Evolutionary conservation across 2,329 filamentous ascomycete species (phyloP), one percentile per base, ranked within the genome.

Genomic region (Fusarium napiforme): DNA sequence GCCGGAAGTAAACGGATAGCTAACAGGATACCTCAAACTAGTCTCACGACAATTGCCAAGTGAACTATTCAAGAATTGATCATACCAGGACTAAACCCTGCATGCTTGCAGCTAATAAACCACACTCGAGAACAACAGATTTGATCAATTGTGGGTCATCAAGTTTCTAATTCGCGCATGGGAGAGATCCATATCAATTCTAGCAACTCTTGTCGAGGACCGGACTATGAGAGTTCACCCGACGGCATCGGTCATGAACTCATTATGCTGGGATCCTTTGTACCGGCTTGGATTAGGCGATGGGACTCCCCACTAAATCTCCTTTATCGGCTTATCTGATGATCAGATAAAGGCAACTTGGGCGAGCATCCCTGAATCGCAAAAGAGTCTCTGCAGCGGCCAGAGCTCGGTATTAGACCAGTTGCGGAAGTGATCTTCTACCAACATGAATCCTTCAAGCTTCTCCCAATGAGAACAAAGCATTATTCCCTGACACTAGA

Each of bases 281-380:
- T 32, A 39, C 59, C 15, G 18, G 15, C n/a, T 50, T 46, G 39
- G 46, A 52, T 34, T 34, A 57, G 39, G 39, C 57, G 26, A 57
- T 32, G 21, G 28, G 10, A 8, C 23, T 49, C 19, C 23, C 58
- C 46, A 49, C 62, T 43, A 34, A 56, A 57, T n/a, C 23, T 53
- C 34, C 40, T 53, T 39, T 55, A 47, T 59, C 55, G 62, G 53
- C 69, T 69, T 63, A 72, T 73, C 67, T 53, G 71, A 73, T 71
- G 45, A 71, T 74, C 72, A 67, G 72, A 74, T 74, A 74, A 74
- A 42, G 21, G 46, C 45, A 62, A 42, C 45, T 43, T 56, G 28
- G 28, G 28, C 30, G 23, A 43, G 21, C n/a, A 73, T 70, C 42
- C 69, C 46, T 73, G 60, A 43, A 36, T 47, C 30, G 12, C 45